A percentile compares a stretch with the other conserved stretches of the same genome.
Evolutionary conservation across 805 yeast genomes (phyloP).

Genomic region (Sugiyamaella chiloensis): DNA sequence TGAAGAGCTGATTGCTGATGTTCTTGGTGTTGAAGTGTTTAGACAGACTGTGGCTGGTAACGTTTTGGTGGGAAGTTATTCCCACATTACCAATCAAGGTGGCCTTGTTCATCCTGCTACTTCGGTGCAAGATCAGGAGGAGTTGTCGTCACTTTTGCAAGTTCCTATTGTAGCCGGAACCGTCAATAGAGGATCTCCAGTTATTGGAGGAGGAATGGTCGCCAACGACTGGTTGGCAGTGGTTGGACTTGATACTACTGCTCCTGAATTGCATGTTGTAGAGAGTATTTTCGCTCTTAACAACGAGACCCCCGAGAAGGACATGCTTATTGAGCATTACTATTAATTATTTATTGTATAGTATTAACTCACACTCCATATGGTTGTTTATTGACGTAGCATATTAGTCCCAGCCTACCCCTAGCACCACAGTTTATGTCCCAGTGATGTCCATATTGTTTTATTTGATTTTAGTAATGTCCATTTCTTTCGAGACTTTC

Average conservation of each 20-base stretch:
- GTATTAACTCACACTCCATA: neutral
- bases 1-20: slow-evolving; percentile 97
- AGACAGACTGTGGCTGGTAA: slow-evolving; percentile 99
- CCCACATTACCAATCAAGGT: slow-evolving; percentile 93
- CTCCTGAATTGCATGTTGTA: slow-evolving; percentile 94
- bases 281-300: slow-evolving; percentile 77
- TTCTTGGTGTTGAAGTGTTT: slow-evolving; percentile 97
- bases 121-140: slow-evolving; percentile 96
- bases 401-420: too few relatives aligned
- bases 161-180: slow-evolving; percentile 99
- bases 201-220: slow-evolving; percentile 98
- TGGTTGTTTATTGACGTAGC: too few relatives aligned
- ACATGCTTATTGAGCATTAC: slow-evolving; percentile 38
- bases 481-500: too few relatives aligned
- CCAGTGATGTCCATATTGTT: too few relatives aligned
- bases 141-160: slow-evolving; percentile 88
- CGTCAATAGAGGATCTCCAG: slow-evolving; percentile 94
- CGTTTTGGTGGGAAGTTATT: slow-evolving; percentile 95
- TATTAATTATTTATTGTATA: slow-evolving; percentile 24
- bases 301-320: slow-evolving; percentile 40
- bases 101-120: slow-evolving; percentile 98
- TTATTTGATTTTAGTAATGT: too few relatives aligned
- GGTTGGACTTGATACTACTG: slow-evolving; percentile 95
- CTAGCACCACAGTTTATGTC: too few relatives aligned
- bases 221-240: slow-evolving; percentile 98